Evolutionary conservation across 2,329 filamentous ascomycete species (phyloP).

Genomic region (Ilyonectria robusta): DNA sequence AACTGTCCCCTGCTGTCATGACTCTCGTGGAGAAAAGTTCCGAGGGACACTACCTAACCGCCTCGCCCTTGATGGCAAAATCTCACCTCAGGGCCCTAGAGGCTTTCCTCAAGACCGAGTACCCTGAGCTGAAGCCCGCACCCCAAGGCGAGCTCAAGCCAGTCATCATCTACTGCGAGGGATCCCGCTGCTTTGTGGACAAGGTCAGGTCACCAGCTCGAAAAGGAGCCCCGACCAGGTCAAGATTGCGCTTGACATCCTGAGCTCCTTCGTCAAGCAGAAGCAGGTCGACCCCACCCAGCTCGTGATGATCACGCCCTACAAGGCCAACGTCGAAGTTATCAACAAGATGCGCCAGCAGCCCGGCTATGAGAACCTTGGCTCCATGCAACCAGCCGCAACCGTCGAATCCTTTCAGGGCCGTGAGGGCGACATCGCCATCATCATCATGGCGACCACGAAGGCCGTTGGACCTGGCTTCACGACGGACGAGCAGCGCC

Average conservation of each 20-base stretch:
- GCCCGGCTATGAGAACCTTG: conserved; percentile 27
- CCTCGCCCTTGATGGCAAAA: too few relatives aligned
- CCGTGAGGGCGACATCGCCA: conserved; percentile 38
- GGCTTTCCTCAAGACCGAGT: neutral
- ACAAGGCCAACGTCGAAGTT: conserved; percentile 33
- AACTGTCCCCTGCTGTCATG: conserved; percentile 32
- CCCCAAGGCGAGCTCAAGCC: neutral
- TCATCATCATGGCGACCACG: conserved; percentile 31
- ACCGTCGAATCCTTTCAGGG: conserved; percentile 44
- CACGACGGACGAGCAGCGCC: conserved; percentile 22
- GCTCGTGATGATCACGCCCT: conserved; percentile 32
- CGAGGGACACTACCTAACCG: neutral
- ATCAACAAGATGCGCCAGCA: conserved; percentile 22
- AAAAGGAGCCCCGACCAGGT: conserved; percentile 28
- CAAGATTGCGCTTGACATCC: conserved; percentile 34
- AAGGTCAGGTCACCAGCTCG: neutral
- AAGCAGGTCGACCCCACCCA: conserved; percentile 20
- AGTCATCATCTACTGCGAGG: conserved; percentile 14
- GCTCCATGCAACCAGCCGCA: conserved; percentile 14
- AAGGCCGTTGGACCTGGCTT: conserved; percentile 30
- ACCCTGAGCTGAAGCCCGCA: neutral
- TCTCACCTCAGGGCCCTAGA: neutral
- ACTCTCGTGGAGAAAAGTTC: neutral
- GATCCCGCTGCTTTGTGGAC: neutral
- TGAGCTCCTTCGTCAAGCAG: conserved; percentile 27